Conservation (phyloP, 2,329 filamentous ascomycete genomes). For the Hymenoscyphus repandus region DNA sequence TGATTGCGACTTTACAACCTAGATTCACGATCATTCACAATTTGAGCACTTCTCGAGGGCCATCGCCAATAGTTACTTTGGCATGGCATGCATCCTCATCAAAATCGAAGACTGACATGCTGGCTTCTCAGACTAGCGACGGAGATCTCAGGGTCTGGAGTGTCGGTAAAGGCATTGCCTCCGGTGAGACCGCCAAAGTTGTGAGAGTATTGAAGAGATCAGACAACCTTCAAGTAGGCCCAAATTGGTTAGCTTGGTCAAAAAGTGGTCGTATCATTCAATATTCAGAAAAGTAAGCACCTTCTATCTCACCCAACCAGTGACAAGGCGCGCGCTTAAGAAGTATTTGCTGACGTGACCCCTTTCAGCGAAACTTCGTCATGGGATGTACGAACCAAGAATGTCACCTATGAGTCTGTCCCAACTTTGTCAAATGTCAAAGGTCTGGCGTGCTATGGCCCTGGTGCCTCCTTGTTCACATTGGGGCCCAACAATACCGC, state of each 20-base stretch:
- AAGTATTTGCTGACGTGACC: slow-evolving; percentile 32
- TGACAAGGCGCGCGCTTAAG: slow-evolving; percentile 44
- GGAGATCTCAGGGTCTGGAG: slow-evolving; percentile 96
- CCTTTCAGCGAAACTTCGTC: slow-evolving; percentile 71
- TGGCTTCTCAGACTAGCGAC: slow-evolving; percentile 86
- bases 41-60: slow-evolving; percentile 74
- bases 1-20: slow-evolving; percentile 84
- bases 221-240: slow-evolving; percentile 66
- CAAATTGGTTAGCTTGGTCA: slow-evolving; percentile 97
- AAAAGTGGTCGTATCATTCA: slow-evolving; percentile 97
- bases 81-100: slow-evolving; percentile 96
- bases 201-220: slow-evolving; percentile 80
- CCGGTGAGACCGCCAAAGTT: slow-evolving; percentile 75
- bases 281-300: slow-evolving; percentile 77
- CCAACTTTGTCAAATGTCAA: slow-evolving; percentile 77
- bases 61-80: slow-evolving; percentile 80
- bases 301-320: slow-evolving; percentile 7
- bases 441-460: slow-evolving; percentile 82
- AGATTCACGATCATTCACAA: slow-evolving; percentile 93
- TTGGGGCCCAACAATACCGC: slow-evolving; percentile 82
- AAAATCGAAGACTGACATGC: slow-evolving; percentile 95
- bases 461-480: slow-evolving; percentile 88
- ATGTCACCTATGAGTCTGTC: slow-evolving; percentile 84
- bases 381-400: slow-evolving; percentile 98
- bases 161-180: slow-evolving; percentile 72